Evolutionary conservation across 2,329 filamentous ascomycete species (phyloP), one percentile per base, ranked within the genome.

Genomic region (Aspergillus vadensis): DNA sequence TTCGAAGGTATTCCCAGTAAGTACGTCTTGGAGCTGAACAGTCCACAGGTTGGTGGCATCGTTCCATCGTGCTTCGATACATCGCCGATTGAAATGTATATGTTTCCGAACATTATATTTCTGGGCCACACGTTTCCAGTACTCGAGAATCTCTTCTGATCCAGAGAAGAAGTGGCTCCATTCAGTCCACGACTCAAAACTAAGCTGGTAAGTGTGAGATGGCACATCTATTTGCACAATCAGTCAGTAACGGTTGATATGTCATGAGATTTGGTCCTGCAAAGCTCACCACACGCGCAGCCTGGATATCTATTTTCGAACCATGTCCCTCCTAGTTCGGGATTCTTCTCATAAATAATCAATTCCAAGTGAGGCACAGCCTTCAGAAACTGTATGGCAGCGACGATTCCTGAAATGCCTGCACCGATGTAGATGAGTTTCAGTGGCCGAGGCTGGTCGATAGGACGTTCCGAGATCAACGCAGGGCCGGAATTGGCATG

Each of bases 351-450:
- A 15, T 58, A 52, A 12, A 58, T 44, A 3, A 17, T 52, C 14
- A 58, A 23, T 5, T 58, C 36, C 10, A 58, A 21, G 21, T 58
- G 14, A 1, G 55, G 47, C 5, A 58, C 36, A 12, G 41, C n/a
- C 32, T 52, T 19, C 8, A 21, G 47, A n/a, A 58, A 52, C 14
- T 48, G 30, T 2, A 58, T 58, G 4, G 55, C 55, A 19, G 47
- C 32, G 2, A 58, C 36, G 12, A 58, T 58, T 7, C 55, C 55
- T 6, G 55, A 58, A 19, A 58, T 43, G 17, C 55, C 55, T 5
- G 55, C 55, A 21, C 55, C 55, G 23, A 58, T 58, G 36, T 48
- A 58, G 19, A 58, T 52, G 27, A 58, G 44, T 12, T 52, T 51
- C 4, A 58, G 15, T 21, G 55, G 55, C 2, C 55, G 55, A 4